These are phyloP conservation scores for Aspergillus tubingensis DNA, from an alignment of 2,329 filamentous ascomycete species.

Conservation along the genomic window DNA sequence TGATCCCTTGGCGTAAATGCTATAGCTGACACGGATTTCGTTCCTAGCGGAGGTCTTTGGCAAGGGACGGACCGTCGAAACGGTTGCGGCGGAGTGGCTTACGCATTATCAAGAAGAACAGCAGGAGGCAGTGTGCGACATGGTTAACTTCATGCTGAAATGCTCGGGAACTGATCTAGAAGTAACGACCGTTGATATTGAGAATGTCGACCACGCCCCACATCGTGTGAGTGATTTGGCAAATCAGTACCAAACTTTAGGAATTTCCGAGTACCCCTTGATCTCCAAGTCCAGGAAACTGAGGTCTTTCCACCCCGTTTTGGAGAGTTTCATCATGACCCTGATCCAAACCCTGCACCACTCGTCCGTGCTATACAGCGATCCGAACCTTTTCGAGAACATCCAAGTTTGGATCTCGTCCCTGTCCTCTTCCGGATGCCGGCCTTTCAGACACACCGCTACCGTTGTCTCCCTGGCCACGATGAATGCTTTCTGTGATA, in stretches of 20 bases:
- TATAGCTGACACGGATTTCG: constrained; percentile 26
- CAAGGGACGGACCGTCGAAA: constrained; percentile 55
- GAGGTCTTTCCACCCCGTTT: constrained; percentile 72
- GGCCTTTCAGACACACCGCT: constrained; percentile 91
- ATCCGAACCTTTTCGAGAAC: constrained; percentile 78
- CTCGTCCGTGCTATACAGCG: constrained; percentile 77
- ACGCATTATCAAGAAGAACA: constrained; percentile 58
- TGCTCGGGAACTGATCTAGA: constrained; percentile 78
- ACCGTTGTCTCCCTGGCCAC: constrained; percentile 82
- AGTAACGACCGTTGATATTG: constrained; percentile 79
- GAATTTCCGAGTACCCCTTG: constrained; percentile 87
- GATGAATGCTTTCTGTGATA: constrained; percentile 72
- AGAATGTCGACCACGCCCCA: constrained; percentile 83
- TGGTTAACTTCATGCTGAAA: constrained; percentile 64
- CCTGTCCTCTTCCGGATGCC: constrained; percentile 83
- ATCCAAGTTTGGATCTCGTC: constrained; percentile 85
- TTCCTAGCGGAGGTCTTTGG: constrained; percentile 60
- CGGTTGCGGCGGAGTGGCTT: constrained; percentile 61
- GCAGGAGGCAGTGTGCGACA: constrained; percentile 56
- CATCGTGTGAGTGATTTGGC: constrained; percentile 81
- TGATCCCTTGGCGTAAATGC: neutral
- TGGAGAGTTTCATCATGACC: constrained; percentile 76
- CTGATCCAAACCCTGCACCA: constrained; percentile 78
- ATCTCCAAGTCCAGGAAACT: constrained; percentile 78
- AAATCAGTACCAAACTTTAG: constrained; percentile 78